Evolutionary conservation across 2,329 filamentous ascomycete genomes (phyloP), one percentile per base, ranked within the genome.

Genomic region (Paecilomyces dactylethromorphus): DNA sequence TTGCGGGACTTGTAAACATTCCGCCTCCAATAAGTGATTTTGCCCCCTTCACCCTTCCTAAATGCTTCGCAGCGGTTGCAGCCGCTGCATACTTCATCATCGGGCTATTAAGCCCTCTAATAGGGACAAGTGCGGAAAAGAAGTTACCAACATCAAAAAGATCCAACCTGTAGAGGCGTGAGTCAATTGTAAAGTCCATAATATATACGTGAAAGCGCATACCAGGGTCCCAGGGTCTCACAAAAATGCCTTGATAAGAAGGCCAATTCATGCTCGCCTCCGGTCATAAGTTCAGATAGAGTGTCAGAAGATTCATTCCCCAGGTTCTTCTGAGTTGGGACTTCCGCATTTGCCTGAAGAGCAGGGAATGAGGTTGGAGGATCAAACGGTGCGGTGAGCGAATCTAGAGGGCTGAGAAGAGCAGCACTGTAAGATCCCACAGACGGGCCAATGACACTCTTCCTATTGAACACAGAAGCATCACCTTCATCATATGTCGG

Each of bases 1-100:
- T 75, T 12, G 82, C 78, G 57, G 80, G 80, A 13, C 65, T 69
- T 1, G 69, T 69, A 22, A 66, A 68, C 57, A 72, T 65, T 2
- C 65, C 68, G 12, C 64, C 64, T 6, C 58, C 59, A 2, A 55
- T 56, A 6, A 61, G 53, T 21, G 62, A 59, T 26, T 62, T 72
- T 24, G 59, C 61, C 0, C 71, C 72, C 56, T 73, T 73, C 45
- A 73, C 66, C 49, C 67, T 64, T 3, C 63, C 69, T 18, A 77
- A 68, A 45, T 76, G 75, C 56, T 76, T 77, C n/a, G 75, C 74
- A 31, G 74, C 69, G 5, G 76, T 59, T 4, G 74, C 73, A 13
- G 73, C 70, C 57, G 74, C 72, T 8, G 75, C 68, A 31, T 70
- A 74, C 55, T 69, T 70, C 35, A 76, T 61, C 50, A 68, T 73